Evolutionary conservation across 768 basidiomycete species (phyloP), one percentile per base, ranked within the genome.

Genomic region (Naganishia friedmannii): DNA sequence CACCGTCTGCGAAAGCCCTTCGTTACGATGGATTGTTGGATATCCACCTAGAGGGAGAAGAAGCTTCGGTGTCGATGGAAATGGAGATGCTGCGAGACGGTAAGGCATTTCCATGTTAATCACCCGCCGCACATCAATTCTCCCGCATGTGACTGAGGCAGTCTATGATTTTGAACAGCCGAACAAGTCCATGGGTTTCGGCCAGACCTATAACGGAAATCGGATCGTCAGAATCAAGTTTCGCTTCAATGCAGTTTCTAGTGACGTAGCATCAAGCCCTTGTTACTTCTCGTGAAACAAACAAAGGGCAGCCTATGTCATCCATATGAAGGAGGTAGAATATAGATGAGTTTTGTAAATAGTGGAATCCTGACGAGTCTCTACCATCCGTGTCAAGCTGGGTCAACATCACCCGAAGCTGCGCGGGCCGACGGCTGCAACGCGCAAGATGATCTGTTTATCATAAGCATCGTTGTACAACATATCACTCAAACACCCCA

Each of bases 11-110:
- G 17, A 45, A 54, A 3, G 12, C 39, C 3, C 53, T 66, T 23
- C 39, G 54, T 4, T 71, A 71, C 42, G 53, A 39, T 26, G 70
- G 70, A 10, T 19, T 67, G 21, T 13, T 58, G 46, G 37, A 48
- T 0, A 53, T 45, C 29, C 29, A 65, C 4, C 42, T 63, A 51
- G 66, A 71, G 21, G 70, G 70, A 51, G 48, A 51, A 23, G 42
- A 28, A 6, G 53, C 67, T 17, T 23, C 53, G 26, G 26, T 42
- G 8, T 32, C 34, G 21, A 37, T 57, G 31, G 31, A 57, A 28
- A 32, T 32, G 31, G 56, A 57, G 23, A 57, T 31, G 29, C 3
- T 57, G 56, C 29, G 29, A 39, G 56, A 57, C 15, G 56, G 56
- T 57, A 31, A 19, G 56, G 31, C 21, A 37, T 37, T 19, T 55